These are phyloP conservation scores for Dictyostelium intermedium DNA, from an alignment of 78 protist genomes.

Conservation along the genomic window DNA sequence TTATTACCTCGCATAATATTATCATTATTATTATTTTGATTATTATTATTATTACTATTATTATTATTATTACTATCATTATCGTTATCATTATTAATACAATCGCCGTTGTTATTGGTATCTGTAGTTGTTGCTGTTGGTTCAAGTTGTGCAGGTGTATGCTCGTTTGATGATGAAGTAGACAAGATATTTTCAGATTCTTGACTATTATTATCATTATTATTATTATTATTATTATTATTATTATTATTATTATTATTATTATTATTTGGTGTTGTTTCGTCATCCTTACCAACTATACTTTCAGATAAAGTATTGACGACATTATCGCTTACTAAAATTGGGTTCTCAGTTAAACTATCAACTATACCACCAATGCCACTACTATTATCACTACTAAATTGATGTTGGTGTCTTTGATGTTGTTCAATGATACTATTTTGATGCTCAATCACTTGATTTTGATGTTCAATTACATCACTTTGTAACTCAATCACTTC, in stretches of 20 bases:
- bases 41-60: not conserved
- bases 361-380: not conserved
- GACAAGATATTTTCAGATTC: not conserved
- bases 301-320: not conserved
- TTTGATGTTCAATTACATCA: not conserved
- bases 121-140: not conserved
- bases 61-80: not conserved
- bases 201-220: not conserved
- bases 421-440: slow-evolving; percentile 8
- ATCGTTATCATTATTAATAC: not conserved
- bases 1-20: too few species aligned
- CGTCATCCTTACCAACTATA: not conserved
- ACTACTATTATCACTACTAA: not conserved
- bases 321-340: not conserved
- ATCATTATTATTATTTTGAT: not conserved
- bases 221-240: not conserved
- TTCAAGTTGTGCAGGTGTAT: not conserved
- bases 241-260: not conserved
- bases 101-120: not conserved
- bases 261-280: not conserved
- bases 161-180: not conserved
- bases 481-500: not conserved
- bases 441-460: not conserved
- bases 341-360: not conserved
- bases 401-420: slow-evolving; percentile 1